phyloP scores from a whole-genome alignment of 306 rosid species.

The Trifolium subterraneum region DNA sequence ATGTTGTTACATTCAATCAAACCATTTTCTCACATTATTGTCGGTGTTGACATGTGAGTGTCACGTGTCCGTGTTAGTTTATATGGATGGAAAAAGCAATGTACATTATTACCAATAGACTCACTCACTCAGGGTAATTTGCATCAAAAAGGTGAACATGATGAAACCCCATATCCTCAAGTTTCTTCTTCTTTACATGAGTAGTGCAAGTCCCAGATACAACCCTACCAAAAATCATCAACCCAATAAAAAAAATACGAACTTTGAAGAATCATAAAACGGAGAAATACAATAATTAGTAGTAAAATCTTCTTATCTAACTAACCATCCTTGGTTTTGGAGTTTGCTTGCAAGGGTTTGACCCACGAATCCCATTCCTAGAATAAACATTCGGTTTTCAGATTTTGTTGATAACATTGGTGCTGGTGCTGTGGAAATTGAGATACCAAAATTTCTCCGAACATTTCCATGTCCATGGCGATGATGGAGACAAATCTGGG shows the following conservation, averaged over 20 bases:
- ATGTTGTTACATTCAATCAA: background rate
- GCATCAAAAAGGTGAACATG: conserved; percentile 71
- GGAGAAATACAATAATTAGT: conserved; percentile 21
- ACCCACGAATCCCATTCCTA: conserved; percentile 83
- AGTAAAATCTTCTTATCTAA: conserved; percentile 30
- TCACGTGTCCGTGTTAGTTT: too few species aligned
- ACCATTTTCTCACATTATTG: too few species aligned
- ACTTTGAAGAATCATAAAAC: conserved; percentile 17
- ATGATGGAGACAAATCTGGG: conserved; percentile 25
- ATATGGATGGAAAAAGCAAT: background rate
- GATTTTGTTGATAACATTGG: conserved; percentile 23
- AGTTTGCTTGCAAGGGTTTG: conserved; percentile 65
- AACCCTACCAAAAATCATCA: conserved; percentile 34
- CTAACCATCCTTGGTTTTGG: conserved; percentile 75
- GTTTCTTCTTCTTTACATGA: conserved; percentile 65
- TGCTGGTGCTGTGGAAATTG: conserved; percentile 22
- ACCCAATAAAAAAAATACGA: conserved; percentile 1
- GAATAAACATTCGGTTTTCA: conserved; percentile 62
- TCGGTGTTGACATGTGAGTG: too few species aligned
- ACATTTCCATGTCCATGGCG: conserved; percentile 19
- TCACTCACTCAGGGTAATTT: conserved; percentile 80
- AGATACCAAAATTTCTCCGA: conserved; percentile 14
- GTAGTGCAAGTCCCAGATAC: conserved; percentile 85
- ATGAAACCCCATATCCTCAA: conserved; percentile 72
- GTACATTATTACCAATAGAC: conserved; percentile 29